Base-by-base conservation (phyloP, 176 grass and related monocot genomes). In the Aegilops umbellulata region DNA sequence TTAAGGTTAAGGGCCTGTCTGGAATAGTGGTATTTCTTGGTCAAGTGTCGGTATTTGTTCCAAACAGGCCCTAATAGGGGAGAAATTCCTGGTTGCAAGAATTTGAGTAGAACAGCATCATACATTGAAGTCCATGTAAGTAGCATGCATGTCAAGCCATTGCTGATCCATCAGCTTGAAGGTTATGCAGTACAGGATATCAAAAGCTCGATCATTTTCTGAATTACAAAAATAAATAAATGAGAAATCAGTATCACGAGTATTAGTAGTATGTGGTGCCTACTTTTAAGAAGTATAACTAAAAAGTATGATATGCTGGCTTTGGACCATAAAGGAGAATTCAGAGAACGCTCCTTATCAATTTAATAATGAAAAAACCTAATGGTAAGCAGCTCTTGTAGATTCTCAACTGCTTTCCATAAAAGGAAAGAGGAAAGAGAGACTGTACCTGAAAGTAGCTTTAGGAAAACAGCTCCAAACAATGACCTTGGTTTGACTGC, bases 111-210 rank as follows among this genome's bases (percentile, higher is more conserved):
- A 65, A 60, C 66, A 31, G 8, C 1, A 44, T 38, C 84, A 51
- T 94, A 99, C 97, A 60, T 99, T 99, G 82, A 99, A 99, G 84
- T 99, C 97, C 97, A 99, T 99, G 90, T 99, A 99, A 72, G 94
- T 94, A 69, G 97, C 97, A 76, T 91, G 94, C 97, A 96, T 99
- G 17, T 93, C 78, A 83, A 99, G 97, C 97, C 97, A 99, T 76
- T 94, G 97, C 80, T 91, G 94, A 91, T 99, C 97, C 97, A 99
- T 99, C 90, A 99, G 53, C 84, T 94, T 96, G 85, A 94, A 99
- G 69, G 97, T 90, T 78, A 99, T 91, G 90, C 97, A 99, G 85
- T 96, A 99, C 20, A 99, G 62, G 36, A 99, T 91, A 80, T 99
- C 97, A 87, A 99, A 99, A 31, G 94, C 97, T 80, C 58, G 90